Evolutionary conservation across 108 stramenopile species (phyloP).

Genomic region (Parietichytrium sp.): DNA sequence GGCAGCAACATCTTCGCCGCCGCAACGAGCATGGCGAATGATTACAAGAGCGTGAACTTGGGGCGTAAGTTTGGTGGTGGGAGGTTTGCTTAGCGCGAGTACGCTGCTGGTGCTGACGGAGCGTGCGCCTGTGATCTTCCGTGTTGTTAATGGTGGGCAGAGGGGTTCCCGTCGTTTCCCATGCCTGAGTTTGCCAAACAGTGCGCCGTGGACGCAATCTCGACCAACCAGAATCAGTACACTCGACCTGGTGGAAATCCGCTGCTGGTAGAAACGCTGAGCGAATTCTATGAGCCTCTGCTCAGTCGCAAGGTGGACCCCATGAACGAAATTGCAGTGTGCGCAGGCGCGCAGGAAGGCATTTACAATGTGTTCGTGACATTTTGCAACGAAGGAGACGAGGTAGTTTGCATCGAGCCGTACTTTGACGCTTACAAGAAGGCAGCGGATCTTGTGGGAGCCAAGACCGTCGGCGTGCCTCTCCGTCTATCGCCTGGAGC

Average conservation of each 20-base stretch:
- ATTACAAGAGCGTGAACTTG: slow-evolving; percentile 29
- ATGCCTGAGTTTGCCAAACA: slow-evolving; percentile 5
- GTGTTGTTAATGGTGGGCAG: not conserved
- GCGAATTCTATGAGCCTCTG: slow-evolving; percentile 79
- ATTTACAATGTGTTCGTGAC: slow-evolving; percentile 78
- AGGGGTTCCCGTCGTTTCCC: not conserved
- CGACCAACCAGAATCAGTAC: slow-evolving; percentile 73
- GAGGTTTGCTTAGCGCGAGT: not conserved
- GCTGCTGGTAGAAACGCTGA: slow-evolving; percentile 77
- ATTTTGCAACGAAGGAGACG: slow-evolving; percentile 79
- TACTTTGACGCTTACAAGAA: slow-evolving; percentile 90
- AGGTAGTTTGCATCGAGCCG: slow-evolving; percentile 93
- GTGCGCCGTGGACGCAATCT: not conserved
- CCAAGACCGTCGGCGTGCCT: slow-evolving; percentile 74
- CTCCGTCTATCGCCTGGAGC: slow-evolving; percentile 59
- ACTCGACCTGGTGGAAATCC: slow-evolving; percentile 91
- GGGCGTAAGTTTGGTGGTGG: slow-evolving; percentile 1
- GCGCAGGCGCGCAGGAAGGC: slow-evolving; percentile 89
- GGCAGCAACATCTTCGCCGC: slow-evolving; percentile 31
- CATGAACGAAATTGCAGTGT: slow-evolving; percentile 78
- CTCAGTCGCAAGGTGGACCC: slow-evolving; percentile 71
- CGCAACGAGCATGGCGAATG: slow-evolving; percentile 18
- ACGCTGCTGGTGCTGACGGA: not conserved
- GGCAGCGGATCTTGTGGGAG: slow-evolving; percentile 80
- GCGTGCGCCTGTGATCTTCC: not conserved